Base-by-base conservation (phyloP, 768 basidiomycete genomes). In the Favolaschia claudopus region DNA sequence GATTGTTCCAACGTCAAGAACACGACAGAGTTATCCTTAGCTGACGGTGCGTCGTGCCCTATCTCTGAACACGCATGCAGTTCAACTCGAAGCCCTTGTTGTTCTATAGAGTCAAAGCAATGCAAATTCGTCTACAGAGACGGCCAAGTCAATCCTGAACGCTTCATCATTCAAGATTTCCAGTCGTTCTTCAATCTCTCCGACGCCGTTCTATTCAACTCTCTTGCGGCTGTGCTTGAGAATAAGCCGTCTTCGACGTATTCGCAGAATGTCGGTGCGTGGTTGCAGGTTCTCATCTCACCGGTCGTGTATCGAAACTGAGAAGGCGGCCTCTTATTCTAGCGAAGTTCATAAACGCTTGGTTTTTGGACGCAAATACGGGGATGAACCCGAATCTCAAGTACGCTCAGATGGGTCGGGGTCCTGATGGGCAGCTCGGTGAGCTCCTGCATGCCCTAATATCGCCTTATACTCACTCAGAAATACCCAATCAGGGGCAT, bases 111-210 rank as follows among this genome's bases (percentile, higher is more conserved):
- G 31, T 88, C 85, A 85, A 78, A 70, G 33, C 79, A 74, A 14
- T 91, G 89, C 68, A 74, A 76, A 7, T 91, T 89, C 67, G 73
- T 76, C 45, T 69, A 67, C n/a, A 77, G 82, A 5, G 88, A 91
- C 60, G 89, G 89, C 5, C 70, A 76, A 51, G 85, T 89, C 69
- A 88, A 88, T 69, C 88, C 89, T 1, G 88, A 89, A 61, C 81
- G 75, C 4, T 81, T 82, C 7, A 69, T 78, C 15, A 76, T 88
- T 56, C 79, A 87, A 67, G 78, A 87, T 65, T 79, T 83, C 40
- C 84, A 82, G 38, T 75, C 77, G 15, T 86, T 89, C 71, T 77
- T 81, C 42, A 77, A 76, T 51, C 70, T 89, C 57, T 76, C 87
- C 2, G 84, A 89, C 63, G 83, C 84, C 5, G 78, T 85, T 17